These are phyloP conservation scores for Leccinum variabile DNA, from an alignment of 1,284 basidiomycete genomes.

Conservation along the genomic window DNA sequence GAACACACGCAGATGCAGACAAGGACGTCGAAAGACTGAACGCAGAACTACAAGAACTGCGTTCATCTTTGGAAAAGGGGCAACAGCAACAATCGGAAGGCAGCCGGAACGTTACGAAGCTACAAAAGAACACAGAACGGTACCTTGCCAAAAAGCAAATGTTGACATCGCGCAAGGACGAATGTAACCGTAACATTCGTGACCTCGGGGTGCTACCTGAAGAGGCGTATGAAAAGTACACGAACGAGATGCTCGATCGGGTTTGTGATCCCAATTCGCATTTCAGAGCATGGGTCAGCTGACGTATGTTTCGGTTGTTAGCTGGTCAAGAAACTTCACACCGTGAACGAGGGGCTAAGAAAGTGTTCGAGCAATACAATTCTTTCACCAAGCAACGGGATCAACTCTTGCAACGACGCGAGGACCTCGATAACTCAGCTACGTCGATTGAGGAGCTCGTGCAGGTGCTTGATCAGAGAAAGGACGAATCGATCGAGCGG, in stretches of 20 bases:
- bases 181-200: constrained; percentile 91
- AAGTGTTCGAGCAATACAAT: constrained; percentile 97
- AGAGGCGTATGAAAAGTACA: constrained; percentile 96
- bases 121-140: constrained; percentile 94
- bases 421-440: constrained; percentile 89
- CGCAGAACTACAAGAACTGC: constrained; percentile 64
- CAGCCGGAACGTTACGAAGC: constrained; percentile 78
- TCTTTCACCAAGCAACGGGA: constrained; percentile 98
- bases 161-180: constrained; percentile 81
- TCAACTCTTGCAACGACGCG: constrained; percentile 81
- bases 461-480: constrained; percentile 91
- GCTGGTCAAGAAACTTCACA: constrained; percentile 89
- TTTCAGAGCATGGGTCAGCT: neutral
- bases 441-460: constrained; percentile 94
- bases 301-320: constrained; percentile 34
- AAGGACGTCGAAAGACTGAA: constrained; percentile 70
- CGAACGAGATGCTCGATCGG: constrained; percentile 77
- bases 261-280: constrained; percentile 45
- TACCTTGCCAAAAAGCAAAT: constrained; percentile 92
- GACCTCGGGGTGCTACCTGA: constrained; percentile 96
- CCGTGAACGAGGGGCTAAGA: constrained; percentile 92
- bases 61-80: constrained; percentile 69
- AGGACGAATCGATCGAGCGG: constrained; percentile 97
- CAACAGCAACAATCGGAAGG: constrained; percentile 86
- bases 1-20: constrained; percentile 52